These are phyloP conservation scores for Xylaria sp. DNA, from an alignment of 2,329 filamentous ascomycete genomes.

Conservation along the genomic window DNA sequence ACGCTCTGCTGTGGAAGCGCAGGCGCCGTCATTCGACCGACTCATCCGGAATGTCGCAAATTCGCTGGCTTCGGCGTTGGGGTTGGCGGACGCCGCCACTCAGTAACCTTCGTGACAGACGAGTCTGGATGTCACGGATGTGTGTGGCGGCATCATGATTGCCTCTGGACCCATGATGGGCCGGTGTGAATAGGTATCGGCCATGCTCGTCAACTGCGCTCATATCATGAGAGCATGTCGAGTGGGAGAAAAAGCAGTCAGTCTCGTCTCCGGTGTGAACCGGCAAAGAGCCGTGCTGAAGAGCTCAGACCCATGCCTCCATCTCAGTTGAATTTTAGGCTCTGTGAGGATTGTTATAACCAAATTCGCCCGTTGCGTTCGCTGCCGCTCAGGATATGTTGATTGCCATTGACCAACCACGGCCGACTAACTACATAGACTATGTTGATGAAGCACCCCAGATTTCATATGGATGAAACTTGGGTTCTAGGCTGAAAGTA, in stretches of 20 bases:
- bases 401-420: slow-evolving; percentile 33
- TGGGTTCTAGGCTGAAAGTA: slow-evolving; percentile 35
- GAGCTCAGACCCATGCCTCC: neutral
- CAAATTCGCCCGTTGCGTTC: slow-evolving; percentile 7
- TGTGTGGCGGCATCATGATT: slow-evolving; percentile 19
- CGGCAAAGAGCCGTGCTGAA: slow-evolving; percentile 14
- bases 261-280: neutral
- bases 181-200: slow-evolving; percentile 9
- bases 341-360: slow-evolving; percentile 15
- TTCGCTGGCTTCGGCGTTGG: slow-evolving; percentile 10
- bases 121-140: slow-evolving; percentile 28
- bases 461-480: slow-evolving; percentile 37
- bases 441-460: slow-evolving; percentile 13
- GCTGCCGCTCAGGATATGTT: slow-evolving; percentile 8
- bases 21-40: slow-evolving; percentile 25
- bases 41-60: slow-evolving; percentile 9
- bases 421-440: neutral
- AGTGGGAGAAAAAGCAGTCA: neutral
- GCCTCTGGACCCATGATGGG: slow-evolving; percentile 4
- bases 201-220: slow-evolving; percentile 7
- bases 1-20: slow-evolving; percentile 39
- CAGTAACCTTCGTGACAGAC: slow-evolving; percentile 18
- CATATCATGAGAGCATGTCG: slow-evolving; percentile 8
- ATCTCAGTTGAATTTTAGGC: neutral
- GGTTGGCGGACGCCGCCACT: slow-evolving; percentile 18